Percentiles rank a stretch among this genome's conserved stretches.
Evolutionary conservation across 306 rosid genomes (phyloP).

Genomic region (Hippophae gyantsensis): DNA sequence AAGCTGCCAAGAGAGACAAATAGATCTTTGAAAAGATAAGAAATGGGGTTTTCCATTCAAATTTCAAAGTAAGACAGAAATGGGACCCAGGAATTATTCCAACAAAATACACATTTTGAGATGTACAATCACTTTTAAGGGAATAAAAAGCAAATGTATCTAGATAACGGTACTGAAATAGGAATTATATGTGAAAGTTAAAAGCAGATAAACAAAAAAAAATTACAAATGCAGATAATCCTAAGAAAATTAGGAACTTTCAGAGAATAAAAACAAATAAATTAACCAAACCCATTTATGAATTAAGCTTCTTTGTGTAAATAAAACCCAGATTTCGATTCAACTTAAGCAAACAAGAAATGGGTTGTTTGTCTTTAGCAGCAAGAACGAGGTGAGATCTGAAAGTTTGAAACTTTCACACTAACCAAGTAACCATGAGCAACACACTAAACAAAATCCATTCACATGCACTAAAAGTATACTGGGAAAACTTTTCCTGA

Average conservation of each 20-base stretch:
- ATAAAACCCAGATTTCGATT: not conserved
- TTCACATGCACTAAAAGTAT: not conserved
- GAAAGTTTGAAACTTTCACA: constrained; percentile 2
- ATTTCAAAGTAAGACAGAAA: constrained; percentile 10
- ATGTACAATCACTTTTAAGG: constrained; percentile 26
- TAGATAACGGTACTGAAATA: constrained; percentile 10
- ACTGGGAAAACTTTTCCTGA: not conserved
- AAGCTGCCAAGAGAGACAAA: constrained; percentile 15
- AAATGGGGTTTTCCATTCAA: constrained; percentile 24
- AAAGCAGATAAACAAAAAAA: not conserved
- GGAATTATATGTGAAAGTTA: constrained; percentile 10
- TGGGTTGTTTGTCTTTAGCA: constrained; percentile 6
- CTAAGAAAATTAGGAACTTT: not conserved
- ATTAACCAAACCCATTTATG: not conserved
- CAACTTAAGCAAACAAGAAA: not conserved
- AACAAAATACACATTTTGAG: constrained; percentile 13
- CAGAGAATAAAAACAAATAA: not conserved
- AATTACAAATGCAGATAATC: no score
- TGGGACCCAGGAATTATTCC: constrained; percentile 45
- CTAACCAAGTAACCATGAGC: constrained; percentile 2
- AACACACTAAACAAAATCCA: not conserved
- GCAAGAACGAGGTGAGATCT: constrained; percentile 12
- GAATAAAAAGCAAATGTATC: constrained; percentile 10
- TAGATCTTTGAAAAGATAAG: no score
- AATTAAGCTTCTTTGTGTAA: constrained; percentile 6